Evolutionary conservation across 164 flowering plant genomes (phyloP), one percentile per base, ranked within the genome.

Genomic region (Kalanchoe fedtschenkoi): DNA sequence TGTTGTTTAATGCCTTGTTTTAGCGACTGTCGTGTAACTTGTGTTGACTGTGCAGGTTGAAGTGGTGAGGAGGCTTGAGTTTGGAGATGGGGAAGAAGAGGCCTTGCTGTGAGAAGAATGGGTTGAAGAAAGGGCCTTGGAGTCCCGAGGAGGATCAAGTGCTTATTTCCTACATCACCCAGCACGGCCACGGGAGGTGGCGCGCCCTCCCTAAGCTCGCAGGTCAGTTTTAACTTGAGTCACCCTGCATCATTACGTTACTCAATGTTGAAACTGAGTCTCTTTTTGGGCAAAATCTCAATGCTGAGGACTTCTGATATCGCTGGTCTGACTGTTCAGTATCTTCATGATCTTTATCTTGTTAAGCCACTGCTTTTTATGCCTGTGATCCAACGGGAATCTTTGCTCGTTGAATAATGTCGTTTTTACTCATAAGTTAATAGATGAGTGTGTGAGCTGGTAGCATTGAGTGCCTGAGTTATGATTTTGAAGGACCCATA

Each of bases 51-150:
- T n/a, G n/a, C n/a, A n/a, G n/a, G n/a, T n/a, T n/a, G n/a, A n/a
- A n/a, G n/a, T n/a, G n/a, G n/a, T n/a, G n/a, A n/a, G n/a, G n/a
- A n/a, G n/a, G n/a, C n/a, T n/a, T n/a, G 51, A 44, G 51, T 3
- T 44, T 19, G n/a, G 21, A 56, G 60, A 56, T 56, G 35, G 35
- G 34, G 60, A 34, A 19, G 35, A 56, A 34, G 17, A 56, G 21
- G 7, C 60, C 60, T 29, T 56, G 60, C 19, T 56, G 60, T 16
- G 60, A 56, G 26, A 56, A 56, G 60, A 15, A 30, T 11, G 60
- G 60, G 32, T 56, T 56, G 35, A 56, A 29, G 60, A 56, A 56
- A 56, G 60, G 60, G 14, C 35, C 60, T 56, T 56, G 60, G 60
- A 29, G 35, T 56, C 15, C 60, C 28, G 60, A 56, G 10, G 60